Base-by-base conservation (phyloP, 2,329 filamentous ascomycete genomes). In the Ceratocystiopsis minuta region DNA sequence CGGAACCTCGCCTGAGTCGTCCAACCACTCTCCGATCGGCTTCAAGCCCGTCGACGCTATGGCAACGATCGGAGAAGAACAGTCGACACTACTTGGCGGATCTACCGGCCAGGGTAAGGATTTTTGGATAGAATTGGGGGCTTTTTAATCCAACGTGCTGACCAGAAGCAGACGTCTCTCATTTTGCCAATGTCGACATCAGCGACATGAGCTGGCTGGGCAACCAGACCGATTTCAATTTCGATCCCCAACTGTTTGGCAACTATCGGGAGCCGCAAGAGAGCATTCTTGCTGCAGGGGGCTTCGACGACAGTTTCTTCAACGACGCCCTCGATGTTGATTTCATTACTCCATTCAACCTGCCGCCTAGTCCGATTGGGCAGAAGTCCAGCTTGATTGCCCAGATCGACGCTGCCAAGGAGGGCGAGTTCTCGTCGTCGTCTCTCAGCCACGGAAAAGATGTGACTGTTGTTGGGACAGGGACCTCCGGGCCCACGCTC, bases 181-280 rank as follows among this genome's bases (percentile, higher is more conserved):
- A 59, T 28, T 56, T 64, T 33, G 53, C 56, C 36, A 55, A 60
- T 40, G 61, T 72, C 41, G 66, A 68, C 47, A 59, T 65, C 45
- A 67, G 64, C 50, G 72, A 72, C 50, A 67, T 85, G 51, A 78
- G 83, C 55, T 87, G 80, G 73, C 65, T 90, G 71, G 77, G 34
- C 3, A 78, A 80, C 52, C 82, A 92, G 56, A 88, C 86, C 52
- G 78, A 79, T 44, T 83, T 83, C 43, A 76, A 81, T 48, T 95
- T 96, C 53, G 87, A 96, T 47, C 88, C 90, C 0, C 77, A 90
- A 43, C 67, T 96, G 5, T 96, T 95, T 57, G 83, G 81, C 42
- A 83, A 86, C 51, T 96, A 95, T 60, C 78, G 90, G 41, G 90
- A 98, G 54, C 78, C 85, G 0, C 84, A 93, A 53, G 81, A 85